Base-by-base conservation (phyloP, 257 asterid genomes). In the Vinca minor region DNA sequence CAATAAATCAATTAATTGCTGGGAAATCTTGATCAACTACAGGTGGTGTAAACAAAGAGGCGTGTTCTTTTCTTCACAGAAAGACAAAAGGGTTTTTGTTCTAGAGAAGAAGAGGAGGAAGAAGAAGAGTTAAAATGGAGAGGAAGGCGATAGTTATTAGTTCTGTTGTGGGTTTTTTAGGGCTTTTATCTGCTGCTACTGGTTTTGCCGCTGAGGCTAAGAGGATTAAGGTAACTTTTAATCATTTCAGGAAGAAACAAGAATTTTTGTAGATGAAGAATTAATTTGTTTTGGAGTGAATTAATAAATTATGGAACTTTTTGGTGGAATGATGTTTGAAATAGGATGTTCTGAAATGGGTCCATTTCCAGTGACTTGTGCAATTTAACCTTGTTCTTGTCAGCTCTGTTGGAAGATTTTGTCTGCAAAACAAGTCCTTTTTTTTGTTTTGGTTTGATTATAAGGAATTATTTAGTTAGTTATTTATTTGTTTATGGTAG, bases 131-230 rank as follows among this genome's bases (percentile, higher is more conserved):
- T 65, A 65, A 28, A 39, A 81, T 81, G 91, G 95, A 88, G 76
- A 81, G 84, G 69, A 84, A 78, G 56, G 86, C 46, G 60, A 62
- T 76, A 66, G 18, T 76, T 44, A 72, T 84, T 14, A 79, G 90
- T 72, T 72, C 64, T 54, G 85, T 76, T 50, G 96, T 81, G 31
- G 93, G 86, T 9, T 65, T 86, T 60, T 70, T 89, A 38, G 96
- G 95, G 53, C 57, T 89, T 56, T 58, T 89, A 11, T 84, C 91
- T 71, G 95, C 87, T 69, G 88, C 79, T 26, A 74, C 87, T 3
- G 96, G 84, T 66, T 86, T 88, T 71, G 95, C 90, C 61, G 95
- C 96, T 7, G 93, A 86, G 71, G 87, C 82, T 69, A 86, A 74
- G 66, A 78, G 87, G 82, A 77, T 81, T 69, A 89, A 84, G 95